Conservation (phyloP, 139 green algal species). For the Tetratostichococcus sp. region DNA sequence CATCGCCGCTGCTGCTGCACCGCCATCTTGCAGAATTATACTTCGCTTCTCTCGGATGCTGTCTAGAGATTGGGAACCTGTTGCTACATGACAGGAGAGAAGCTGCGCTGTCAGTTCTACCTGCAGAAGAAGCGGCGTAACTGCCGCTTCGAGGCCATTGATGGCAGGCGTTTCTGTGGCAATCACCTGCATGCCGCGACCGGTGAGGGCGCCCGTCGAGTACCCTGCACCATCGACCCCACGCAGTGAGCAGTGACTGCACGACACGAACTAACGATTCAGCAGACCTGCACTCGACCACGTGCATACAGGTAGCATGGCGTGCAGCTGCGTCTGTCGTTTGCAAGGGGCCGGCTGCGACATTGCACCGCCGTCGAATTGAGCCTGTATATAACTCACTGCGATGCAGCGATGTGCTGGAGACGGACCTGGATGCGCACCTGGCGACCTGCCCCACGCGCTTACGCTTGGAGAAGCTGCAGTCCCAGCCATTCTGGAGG, state of each 20-base stretch:
- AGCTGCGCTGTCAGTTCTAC: conserved; percentile 20
- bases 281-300: too few species aligned
- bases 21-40: too few species aligned
- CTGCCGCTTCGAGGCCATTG: conserved; percentile 22
- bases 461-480: not conserved
- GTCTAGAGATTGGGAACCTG: too few species aligned
- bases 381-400: too few species aligned
- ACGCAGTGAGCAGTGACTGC: conserved; percentile 5
- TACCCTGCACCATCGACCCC: conserved; percentile 17
- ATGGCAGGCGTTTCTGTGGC: conserved; percentile 19
- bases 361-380: too few species aligned
- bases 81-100: not conserved
- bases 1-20: too few species aligned
- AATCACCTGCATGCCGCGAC: conserved; percentile 11
- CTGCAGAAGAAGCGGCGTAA: conserved; percentile 15
- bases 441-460: not conserved
- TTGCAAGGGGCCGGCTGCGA: too few species aligned
- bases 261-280: too few species aligned
- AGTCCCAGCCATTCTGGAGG: not conserved
- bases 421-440: not conserved
- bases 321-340: too few species aligned
- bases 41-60: too few species aligned
- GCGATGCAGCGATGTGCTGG: not conserved
- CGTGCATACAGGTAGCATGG: too few species aligned
- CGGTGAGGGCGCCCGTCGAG: not conserved